Evolutionary conservation across 768 basidiomycete species (phyloP), one percentile per base, ranked within the genome.

Genomic region (Astraeus odoratus): DNA sequence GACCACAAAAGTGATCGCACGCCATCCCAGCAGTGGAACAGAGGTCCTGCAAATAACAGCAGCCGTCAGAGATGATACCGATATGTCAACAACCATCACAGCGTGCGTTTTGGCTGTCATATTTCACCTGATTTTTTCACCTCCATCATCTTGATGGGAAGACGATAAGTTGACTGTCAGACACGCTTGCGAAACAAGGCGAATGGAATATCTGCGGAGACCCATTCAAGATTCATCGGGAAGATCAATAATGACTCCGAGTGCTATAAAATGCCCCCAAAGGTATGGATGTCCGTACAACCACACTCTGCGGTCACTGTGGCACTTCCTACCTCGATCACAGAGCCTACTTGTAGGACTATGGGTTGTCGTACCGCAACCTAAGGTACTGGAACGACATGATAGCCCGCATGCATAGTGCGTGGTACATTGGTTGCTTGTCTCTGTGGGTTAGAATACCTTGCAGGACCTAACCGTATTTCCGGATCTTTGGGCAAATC

Each of bases 111-210:
- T 57, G 6, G 48, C 55, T 55, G 54, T 49, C 15, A 51, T 52
- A 37, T 47, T 51, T 62, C 55, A 53, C 60, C 55, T 18, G 46
- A 33, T 49, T 29, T 43, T 25, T 42, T 49, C 46, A 49, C 45
- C 55, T 59, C 54, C 60, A 49, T 39, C 51, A 62, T 57, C 55
- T 31, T 51, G 50, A 60, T 57, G 46, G 50, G 37, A 45, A 9
- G 44, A 45, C 47, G 57, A 57, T 57, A 55, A 61, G 50, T 44
- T 33, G 18, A 44, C 39, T 49, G 36, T 20, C 50, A 44, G 27
- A 52, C 50, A 57, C 39, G 43, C 29, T 39, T 40, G 27, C 45
- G 54, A 59, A 59, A 57, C 48, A 54, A 60, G 51, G 25, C 10
- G 43, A 48, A 49, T 49, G 42, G 41, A 27, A 49, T 43, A 36